Evolutionary conservation across 257 asterid genomes (phyloP), one percentile per base, ranked within the genome.

Genomic region (Verbascum thapsus): DNA sequence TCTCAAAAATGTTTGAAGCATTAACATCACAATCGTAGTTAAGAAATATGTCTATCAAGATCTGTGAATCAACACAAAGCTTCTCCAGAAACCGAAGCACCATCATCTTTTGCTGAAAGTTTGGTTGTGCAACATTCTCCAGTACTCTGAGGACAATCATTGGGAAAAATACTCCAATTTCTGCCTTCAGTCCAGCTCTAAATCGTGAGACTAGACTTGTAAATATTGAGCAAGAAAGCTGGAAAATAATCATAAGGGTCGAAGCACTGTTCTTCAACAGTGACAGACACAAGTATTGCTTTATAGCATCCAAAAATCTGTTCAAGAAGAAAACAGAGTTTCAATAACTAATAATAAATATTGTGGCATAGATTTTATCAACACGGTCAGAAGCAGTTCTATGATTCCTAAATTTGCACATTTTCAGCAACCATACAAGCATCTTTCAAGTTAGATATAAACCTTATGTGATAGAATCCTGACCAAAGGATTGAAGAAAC

Each of bases 171-270:
- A 94, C 95, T 53, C 99, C 99, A 74, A 91, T 88, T 75, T 91
- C 98, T 72, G 96, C 96, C 80, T 91, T 91, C 74, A 88, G 74
- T 40, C 98, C 98, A 66, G 95, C 96, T 82, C 98, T 86, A 80
- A 91, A 91, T 77, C 96, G 82, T 67, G 98, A 85, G 22, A 91
- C 96, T 74, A 91, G 80, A 66, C 98, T 91, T 19, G 88, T 83
- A 64, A 91, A 91, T 76, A 91, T 91, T 55, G 98, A 91, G 88
- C 98, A 88, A n/a, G 98, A 91, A 70, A 91, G 98, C 89, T 91
- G 98, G 87, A 88, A 91, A 69, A 91, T 86, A 74, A 85, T 86
- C 96, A 88, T 81, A 55, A 86, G 96, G 49, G 95, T 83, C 10
- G 96, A 91, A 49, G 95, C 95, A 76, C 96, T 91, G 85, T 91